Conservation (phyloP, 495 filamentous ascomycete genomes). For the Podospora pseudopauciseta region DNA sequence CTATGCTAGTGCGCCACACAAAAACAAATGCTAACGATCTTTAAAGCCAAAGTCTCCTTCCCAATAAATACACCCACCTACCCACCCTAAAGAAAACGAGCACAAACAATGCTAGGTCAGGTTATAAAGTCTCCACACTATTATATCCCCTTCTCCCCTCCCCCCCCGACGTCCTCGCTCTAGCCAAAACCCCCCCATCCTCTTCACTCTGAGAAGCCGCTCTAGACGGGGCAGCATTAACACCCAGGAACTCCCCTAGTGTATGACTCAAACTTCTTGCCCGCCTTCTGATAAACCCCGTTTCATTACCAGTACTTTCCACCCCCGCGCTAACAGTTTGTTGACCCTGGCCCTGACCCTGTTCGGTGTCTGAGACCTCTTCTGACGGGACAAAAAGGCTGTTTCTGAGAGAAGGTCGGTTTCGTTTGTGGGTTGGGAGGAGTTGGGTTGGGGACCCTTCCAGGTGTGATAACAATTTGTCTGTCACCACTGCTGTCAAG, state of each 20-base stretch:
- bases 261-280: slow-evolving; percentile 52
- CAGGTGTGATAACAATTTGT: slow-evolving; percentile 39
- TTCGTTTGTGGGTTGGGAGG: slow-evolving; percentile 9
- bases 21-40: not conserved
- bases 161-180: not conserved
- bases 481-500: slow-evolving; percentile 44
- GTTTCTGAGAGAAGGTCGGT: slow-evolving; percentile 36
- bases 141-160: not conserved
- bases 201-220: not conserved
- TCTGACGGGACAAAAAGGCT: slow-evolving; percentile 42
- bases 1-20: not conserved
- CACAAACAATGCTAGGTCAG: not conserved
- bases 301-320: not conserved
- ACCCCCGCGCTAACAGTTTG: slow-evolving; percentile 12
- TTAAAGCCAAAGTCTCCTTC: not conserved
- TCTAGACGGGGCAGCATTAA: not conserved
- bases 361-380: slow-evolving; percentile 24
- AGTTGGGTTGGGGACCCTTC: slow-evolving; percentile 13
- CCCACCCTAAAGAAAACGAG: too few species aligned
- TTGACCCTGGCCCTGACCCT: not conserved
- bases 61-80: too few species aligned
- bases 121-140: not conserved
- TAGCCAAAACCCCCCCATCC: not conserved
- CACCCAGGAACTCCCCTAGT: slow-evolving; percentile 43
- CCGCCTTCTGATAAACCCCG: slow-evolving; percentile 30